Base-by-base conservation (phyloP, 257 asterid genomes). In the Solanum ahanhuiri region DNA sequence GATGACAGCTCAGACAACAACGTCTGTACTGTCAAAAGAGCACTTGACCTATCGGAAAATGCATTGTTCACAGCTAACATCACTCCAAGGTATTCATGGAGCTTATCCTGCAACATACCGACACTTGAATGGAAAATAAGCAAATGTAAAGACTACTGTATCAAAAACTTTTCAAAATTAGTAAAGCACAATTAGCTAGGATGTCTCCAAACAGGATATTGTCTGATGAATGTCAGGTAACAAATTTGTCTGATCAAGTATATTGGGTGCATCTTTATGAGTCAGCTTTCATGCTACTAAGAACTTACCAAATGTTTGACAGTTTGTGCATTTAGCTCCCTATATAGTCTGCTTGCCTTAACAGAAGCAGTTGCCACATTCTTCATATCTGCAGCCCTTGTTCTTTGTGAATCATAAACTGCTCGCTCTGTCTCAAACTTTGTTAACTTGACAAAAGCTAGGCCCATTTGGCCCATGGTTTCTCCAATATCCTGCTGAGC, bases 401-500 rank as follows among this genome's bases (percentile, higher is more conserved):
- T 87, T 93, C 96, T 94, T 92, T 97, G 99, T 77, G 98, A 92
- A 88, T 95, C 98, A 89, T 88, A 92, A 89, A 91, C 88, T 82
- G 98, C 95, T 92, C 92, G 97, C 90, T 97, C 99, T 33, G 97
- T 92, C 87, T 97, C 99, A 91, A 97, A 94, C 90, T 95, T 97
- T 82, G 98, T 97, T 89, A 97, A 87, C 86, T 97, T 97, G 89
- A 97, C 99, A 87, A 97, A 92, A 73, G 98, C 96, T 81, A 97
- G 87, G 85, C 99, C 99, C 90, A 97, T 88, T 82, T 97, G 98
- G 81, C 99, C 99, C 91, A 94, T 90, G 76, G 98, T 94, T 90
- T 95, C 98, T 90, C 99, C 98, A 63, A 94, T 97, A 85, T 97
- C 99, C 90, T 97, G 98, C 89, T 97, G 98, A 72, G 96, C 92